Evolutionary conservation across 768 basidiomycete genomes (phyloP), one percentile per base, ranked within the genome.

Genomic region (Lentinula detonsa): DNA sequence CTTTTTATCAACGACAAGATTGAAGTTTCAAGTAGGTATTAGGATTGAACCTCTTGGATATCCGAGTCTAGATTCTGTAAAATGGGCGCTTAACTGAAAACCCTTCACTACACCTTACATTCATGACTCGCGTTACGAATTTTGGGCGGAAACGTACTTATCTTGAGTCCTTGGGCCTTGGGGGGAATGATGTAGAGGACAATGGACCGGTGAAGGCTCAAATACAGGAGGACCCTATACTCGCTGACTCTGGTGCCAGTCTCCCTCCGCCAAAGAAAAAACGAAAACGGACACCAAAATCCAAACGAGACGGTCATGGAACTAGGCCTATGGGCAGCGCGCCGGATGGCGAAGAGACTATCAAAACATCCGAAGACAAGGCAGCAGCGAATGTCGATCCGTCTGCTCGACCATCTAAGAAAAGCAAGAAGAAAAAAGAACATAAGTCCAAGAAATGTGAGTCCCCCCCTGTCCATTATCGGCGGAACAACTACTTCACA

Each of bases 141-240:
- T 80, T 91, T 70, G 86, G 85, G n/a, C 79, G 81, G 57, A 93
- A 92, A 69, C 76, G 90, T 54, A 86, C 84, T 4, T 84, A 90
- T 67, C 64, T 91, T 13, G 78, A 91, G 62, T 86, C 89, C 13
- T 85, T 88, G 64, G 66, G 70, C 13, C 21, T 37, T 6, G 61
- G 64, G 16, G 65, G 69, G 49, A 64, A 60, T 33, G 52, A 64
- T 37, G 33, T 57, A 9, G 66, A 66, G 8, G 59, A 60, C 21
- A 62, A 68, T 43, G 64, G 63, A 52, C 64, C 60, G 52, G 45
- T 18, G 42, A 46, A 49, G 51, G 39, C 48, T 49, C 40, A 16
- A 57, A 56, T 45, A 53, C 28, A 21, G 35, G 28, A 50, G n/a
- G 46, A 21, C 6, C 28, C 59, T 11, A 2, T 21, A 23, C 33